Evolutionary conservation across 352 stramenopile genomes (phyloP).

Genomic region (Achlya hypogyna): DNA sequence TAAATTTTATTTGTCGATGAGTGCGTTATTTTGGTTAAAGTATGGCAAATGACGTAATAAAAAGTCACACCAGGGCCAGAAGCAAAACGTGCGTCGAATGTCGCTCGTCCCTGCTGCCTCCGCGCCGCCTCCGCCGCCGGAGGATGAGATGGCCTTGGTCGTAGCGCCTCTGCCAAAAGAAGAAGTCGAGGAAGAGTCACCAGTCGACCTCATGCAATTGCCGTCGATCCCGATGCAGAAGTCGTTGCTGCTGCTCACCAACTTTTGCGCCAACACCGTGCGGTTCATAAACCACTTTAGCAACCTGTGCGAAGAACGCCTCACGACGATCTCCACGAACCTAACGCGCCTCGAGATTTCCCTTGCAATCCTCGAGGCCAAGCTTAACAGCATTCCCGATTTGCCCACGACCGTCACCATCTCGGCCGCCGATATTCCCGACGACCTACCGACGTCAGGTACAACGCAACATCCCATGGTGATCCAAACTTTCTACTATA

Average conservation of each 20-base stretch:
- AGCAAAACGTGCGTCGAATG: neutral
- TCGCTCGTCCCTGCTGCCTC: neutral
- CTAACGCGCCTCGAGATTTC: conserved; percentile 78
- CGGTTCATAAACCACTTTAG: conserved; percentile 83
- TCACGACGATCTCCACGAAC: conserved; percentile 53
- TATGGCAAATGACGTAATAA: neutral
- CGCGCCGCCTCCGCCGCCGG: neutral
- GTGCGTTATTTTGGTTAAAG: neutral
- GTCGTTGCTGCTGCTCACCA: conserved; percentile 76
- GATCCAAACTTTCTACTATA: neutral
- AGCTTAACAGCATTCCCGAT: conserved; percentile 77
- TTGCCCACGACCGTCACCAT: conserved; percentile 38
- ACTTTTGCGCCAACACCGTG: conserved; percentile 81
- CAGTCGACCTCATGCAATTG: conserved; percentile 69
- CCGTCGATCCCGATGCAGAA: conserved; percentile 63
- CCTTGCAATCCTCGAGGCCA: conserved; percentile 75
- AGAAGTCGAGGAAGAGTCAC: conserved; percentile 48
- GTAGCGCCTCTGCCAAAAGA: neutral
- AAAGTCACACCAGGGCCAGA: neutral
- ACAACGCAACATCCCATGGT: neutral
- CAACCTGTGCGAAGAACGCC: conserved; percentile 72
- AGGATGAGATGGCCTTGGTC: conserved; percentile 1
- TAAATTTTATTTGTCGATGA: neutral
- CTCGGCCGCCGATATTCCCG: neutral
- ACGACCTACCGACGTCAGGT: conserved; percentile 4